Conservation (phyloP, 23 red algal species). For the Gracilaria gracilis region DNA sequence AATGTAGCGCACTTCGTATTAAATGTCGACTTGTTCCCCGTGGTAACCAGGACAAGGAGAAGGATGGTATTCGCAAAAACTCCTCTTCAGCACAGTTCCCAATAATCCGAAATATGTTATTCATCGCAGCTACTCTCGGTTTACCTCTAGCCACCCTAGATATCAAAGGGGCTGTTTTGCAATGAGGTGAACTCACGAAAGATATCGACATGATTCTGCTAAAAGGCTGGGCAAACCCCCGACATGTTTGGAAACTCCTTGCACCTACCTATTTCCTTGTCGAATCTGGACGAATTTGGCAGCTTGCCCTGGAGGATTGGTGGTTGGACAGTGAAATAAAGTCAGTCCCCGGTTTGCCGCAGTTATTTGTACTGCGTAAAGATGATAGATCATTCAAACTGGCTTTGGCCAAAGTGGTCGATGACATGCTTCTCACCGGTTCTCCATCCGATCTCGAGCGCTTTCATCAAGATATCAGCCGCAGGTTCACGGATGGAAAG, state of each 20-base stretch:
- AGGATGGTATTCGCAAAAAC: slow-evolving; percentile 38
- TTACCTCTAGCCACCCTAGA: slow-evolving; percentile 25
- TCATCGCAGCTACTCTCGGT: slow-evolving; percentile 7
- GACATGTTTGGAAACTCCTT: no score
- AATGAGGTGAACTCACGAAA: no score
- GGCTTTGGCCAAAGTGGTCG: no score
- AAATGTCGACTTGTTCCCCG: neutral
- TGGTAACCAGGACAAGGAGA: slow-evolving; percentile 30
- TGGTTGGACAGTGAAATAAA: no score
- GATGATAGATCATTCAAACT: no score
- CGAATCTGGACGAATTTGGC: no score
- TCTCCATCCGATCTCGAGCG: neutral
- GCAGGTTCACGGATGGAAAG: neutral
- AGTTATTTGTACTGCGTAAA: no score
- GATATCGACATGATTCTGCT: slow-evolving; percentile 5
- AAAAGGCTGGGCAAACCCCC: no score
- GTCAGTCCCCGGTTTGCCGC: no score
- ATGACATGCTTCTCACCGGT: neutral
- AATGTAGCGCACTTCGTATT: neutral
- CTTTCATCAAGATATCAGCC: neutral
- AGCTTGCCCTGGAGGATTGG: no score
- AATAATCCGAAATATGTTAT: slow-evolving; percentile 32
- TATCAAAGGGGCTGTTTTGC: slow-evolving; percentile 17
- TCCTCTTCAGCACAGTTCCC: slow-evolving; percentile 29
- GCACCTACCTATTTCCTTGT: no score